Evolutionary conservation across 495 filamentous ascomycete genomes (phyloP), one percentile per base, ranked within the genome.

Genomic region (Talaromyces proteolyticus): DNA sequence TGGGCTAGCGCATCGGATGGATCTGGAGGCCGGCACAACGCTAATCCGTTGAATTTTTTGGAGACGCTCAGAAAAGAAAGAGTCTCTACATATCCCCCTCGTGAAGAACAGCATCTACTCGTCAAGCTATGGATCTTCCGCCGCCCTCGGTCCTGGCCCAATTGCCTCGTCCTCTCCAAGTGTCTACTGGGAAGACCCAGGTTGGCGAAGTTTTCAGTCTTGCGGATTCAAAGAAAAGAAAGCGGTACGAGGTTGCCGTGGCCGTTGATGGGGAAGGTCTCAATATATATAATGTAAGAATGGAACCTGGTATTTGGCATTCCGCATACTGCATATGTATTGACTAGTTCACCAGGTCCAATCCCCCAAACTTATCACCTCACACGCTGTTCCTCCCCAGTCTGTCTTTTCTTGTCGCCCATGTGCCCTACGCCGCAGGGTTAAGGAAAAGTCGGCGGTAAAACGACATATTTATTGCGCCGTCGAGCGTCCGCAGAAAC

Each of bases 211-310:
- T 94, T 24, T 83, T 79, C 59, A 81, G 86, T 59, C 63, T 87
- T 44, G 76, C 80, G 36, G 84, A 83, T 16, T 78, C 77, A 25
- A 88, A 79, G 70, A 95, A 91, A 72, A 79, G 87, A 59, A 96
- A 96, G 70, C 78, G 93, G 55, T 75, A 79, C 57, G 94, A 99
- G 66, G 67, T 97, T 47, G 87, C 79, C 11, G 82, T 93, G 7
- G 88, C 87, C 7, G 82, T 96, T 58, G 90, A 99, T 69, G 90
- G 91, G 49, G 90, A 96, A 60, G 85, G 88, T 12, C 76, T 96
- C 12, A 93, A 90, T 62, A 82, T 99, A 42, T 96, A 96, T 69
- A 86, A 96, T 76, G 92, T 98, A 68, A 53, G 76, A 37, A 2
- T n/a, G n/a, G 22, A 2, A 18, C 14, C 14, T 5, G n/a, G 16